These are phyloP conservation scores for Tanacetum coccineum DNA, from an alignment of 129 eudicot species.

Conservation along the genomic window DNA sequence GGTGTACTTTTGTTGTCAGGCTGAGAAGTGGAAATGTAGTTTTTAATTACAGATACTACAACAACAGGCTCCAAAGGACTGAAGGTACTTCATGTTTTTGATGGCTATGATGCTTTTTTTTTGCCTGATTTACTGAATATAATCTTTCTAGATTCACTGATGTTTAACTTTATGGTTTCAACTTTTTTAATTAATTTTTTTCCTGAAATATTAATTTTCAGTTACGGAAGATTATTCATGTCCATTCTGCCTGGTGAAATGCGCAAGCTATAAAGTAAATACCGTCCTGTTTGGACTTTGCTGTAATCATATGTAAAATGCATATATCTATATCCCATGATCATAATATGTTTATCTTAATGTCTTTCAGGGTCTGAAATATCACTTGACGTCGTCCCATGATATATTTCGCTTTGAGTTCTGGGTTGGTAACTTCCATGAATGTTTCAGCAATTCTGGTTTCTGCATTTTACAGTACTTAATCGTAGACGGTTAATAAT, in stretches of 20 bases:
- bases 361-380: conserved; percentile 61
- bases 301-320: conserved; percentile 8
- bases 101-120: background rate
- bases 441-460: conserved; percentile 11
- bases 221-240: conserved; percentile 92
- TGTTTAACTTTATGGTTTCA: background rate
- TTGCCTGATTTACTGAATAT: background rate
- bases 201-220: conserved; percentile 29
- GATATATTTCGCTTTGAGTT: conserved; percentile 83
- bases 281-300: conserved; percentile 15
- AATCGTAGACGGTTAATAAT: background rate
- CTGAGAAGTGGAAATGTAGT: conserved; percentile 86
- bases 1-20: conserved; percentile 42
- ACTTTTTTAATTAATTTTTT: background rate
- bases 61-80: conserved; percentile 66
- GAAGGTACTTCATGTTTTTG: conserved; percentile 58
- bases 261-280: conserved; percentile 76
- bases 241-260: conserved; percentile 88
- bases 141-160: background rate
- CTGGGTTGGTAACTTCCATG: conserved; percentile 59
- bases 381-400: conserved; percentile 68
- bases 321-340: background rate
- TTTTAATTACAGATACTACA: conserved; percentile 72
- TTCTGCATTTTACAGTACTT: conserved; percentile 4
- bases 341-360: conserved; percentile 10